Evolutionary conservation across 2,329 filamentous ascomycete genomes (phyloP).

Genomic region (Dichotomopilus funicola): DNA sequence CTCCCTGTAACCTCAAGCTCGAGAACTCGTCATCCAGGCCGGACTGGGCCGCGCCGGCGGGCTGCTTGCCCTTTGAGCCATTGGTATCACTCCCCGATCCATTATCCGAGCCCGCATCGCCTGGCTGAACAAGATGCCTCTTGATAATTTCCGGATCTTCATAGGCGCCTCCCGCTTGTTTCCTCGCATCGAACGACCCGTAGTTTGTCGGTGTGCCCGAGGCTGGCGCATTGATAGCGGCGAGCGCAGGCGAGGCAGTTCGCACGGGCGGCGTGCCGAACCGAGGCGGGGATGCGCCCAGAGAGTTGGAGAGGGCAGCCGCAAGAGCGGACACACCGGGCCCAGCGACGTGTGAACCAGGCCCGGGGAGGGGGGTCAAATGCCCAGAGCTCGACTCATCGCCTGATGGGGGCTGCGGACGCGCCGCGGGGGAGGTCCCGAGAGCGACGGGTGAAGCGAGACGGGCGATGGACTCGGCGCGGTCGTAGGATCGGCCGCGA

Average conservation of each 20-base stretch:
- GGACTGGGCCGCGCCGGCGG: conserved; percentile 30
- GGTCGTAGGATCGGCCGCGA: conserved; percentile 43
- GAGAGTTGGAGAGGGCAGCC: conserved; percentile 71
- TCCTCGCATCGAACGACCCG: conserved; percentile 74
- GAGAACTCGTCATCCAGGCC: conserved; percentile 64
- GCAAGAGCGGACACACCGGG: conserved; percentile 84
- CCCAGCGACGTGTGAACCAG: conserved; percentile 59
- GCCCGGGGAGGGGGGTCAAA: conserved; percentile 59
- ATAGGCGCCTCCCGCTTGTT: conserved; percentile 49
- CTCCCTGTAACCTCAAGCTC: conserved; percentile 84
- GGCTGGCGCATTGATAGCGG: conserved; percentile 39
- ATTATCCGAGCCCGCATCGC: conserved; percentile 43
- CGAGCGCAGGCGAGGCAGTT: conserved; percentile 51
- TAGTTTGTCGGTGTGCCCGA: conserved; percentile 63
- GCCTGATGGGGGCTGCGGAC: conserved; percentile 30
- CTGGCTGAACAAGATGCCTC: conserved; percentile 74
- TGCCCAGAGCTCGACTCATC: conserved; percentile 38
- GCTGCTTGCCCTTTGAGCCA: conserved; percentile 48
- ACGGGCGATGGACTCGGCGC: conserved; percentile 55
- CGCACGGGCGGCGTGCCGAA: conserved; percentile 60
- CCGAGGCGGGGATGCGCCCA: conserved; percentile 62
- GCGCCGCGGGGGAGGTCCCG: conserved; percentile 24
- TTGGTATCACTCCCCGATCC: conserved; percentile 33
- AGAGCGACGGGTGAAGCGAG: conserved; percentile 51
- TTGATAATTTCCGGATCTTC: conserved; percentile 91